phyloP scores from a whole-genome alignment of 345 rosid genomes.

The Salix koriyanagi region DNA sequence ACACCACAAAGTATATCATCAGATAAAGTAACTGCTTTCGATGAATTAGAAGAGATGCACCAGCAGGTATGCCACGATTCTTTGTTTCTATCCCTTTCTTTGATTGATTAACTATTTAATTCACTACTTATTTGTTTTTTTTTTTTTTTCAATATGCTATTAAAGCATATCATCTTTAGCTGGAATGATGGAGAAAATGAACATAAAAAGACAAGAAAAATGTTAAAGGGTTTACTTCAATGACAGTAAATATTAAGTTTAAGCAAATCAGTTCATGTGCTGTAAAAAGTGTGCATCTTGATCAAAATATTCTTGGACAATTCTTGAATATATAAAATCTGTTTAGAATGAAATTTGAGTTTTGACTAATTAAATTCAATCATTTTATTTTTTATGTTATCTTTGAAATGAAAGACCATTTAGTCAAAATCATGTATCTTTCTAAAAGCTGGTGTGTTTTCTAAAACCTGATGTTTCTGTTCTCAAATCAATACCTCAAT shows the following conservation, averaged over 20 bases:
- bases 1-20: slow-evolving; percentile 68
- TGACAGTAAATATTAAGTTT: not conserved
- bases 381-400: not conserved
- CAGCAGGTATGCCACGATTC: slow-evolving; percentile 60
- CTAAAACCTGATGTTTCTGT: not conserved
- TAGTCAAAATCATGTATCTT: not conserved
- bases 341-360: not conserved
- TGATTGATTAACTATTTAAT: not conserved
- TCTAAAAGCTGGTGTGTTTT: not conserved
- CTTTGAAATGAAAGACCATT: not conserved
- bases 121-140: not conserved
- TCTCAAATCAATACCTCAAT: not conserved
- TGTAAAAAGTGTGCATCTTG: not conserved
- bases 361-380: not conserved
- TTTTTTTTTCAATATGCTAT: not conserved
- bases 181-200: not conserved
- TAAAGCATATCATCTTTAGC: not conserved
- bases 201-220: not conserved
- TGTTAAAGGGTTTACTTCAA: not conserved
- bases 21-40: slow-evolving; percentile 77
- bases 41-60: slow-evolving; percentile 89
- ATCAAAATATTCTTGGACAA: not conserved
- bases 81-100: not conserved
- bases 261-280: not conserved
- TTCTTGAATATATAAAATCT: not conserved